Base-by-base conservation (phyloP, 106 monocot genomes). In the Apostasia shenzhenica region DNA sequence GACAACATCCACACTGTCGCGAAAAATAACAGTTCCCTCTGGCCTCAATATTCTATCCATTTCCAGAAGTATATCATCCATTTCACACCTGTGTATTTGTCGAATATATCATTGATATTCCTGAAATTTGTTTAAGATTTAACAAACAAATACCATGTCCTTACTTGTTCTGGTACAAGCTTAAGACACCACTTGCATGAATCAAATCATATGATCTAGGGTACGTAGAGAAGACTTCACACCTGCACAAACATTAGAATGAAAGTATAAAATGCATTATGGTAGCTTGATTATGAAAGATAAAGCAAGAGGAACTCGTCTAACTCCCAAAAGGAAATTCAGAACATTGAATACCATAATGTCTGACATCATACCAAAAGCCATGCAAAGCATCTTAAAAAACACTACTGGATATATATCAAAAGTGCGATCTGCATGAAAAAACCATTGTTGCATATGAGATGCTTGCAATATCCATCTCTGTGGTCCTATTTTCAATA, bases 191-290 rank as follows among this genome's bases (percentile, higher is more conserved):
- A 73, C 68, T 78, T 57, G 78, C 85, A 78, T 85, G 85, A 45
- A 85, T 78, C 67, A 85, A 57, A 75, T 85, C 85, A 75, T 85
- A 85, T 45, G 85, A 78, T 62, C 85, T 81, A 2, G 85, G 85
- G 59, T 85, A 85, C 45, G 85, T 81, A 42, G 85, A 85, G 71
- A 85, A 85, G 62, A 72, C 85, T 76, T 85, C 85, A 52, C 85
- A 85, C 85, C 85, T 85, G 67, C 55, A 79, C 11, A 41, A 64
- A 60, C 46, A 14, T 62, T 26, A 26, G 26, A 26, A 26, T 26
- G 26, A 26, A 26, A 63, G 0, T 14, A n/a, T 8, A 41, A 2
- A 67, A n/a, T 6, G 49, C 51, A 53, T 5, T 41, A 10, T n/a
- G 13, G 26, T 66, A 67, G 14, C 54, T 26, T 57, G 3, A 41